Base-by-base conservation (phyloP, 2,329 filamentous ascomycete genomes). In the Colletotrichum sp. region DNA sequence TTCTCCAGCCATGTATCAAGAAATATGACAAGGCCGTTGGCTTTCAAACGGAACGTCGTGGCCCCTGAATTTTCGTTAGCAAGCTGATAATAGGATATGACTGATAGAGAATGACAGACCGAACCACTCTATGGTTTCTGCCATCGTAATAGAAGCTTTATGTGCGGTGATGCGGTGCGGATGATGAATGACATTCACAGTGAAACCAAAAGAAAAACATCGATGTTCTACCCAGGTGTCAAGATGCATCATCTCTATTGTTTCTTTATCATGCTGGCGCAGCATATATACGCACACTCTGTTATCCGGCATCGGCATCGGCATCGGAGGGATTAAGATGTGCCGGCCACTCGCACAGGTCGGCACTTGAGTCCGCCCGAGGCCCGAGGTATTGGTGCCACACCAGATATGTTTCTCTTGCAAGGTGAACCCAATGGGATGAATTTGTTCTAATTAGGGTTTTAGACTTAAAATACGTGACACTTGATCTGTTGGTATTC, bases 401-500 rank as follows among this genome's bases (percentile, higher is more conserved):
- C 43, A 52, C 43, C 43, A 21, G 43, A 52, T 0, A 3, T 13
- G 10, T 52, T 48, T 52, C 43, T 52, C 5, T 52, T 52, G 43
- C 43, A 52, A 13, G 5, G n/a, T 0, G 43, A 52, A 52, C 10
- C 43, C 10, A 52, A 52, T 13, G n/a, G 10, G n/a, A 21, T 0
- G 43, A 0, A 52, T 1, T 21, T 0, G 1, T 7, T 1, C n/a
- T 52, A 7, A 21, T 52, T 2, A 52, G 0, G n/a, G 43, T 52
- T 52, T 52, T 52, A 52, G 43, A 52, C n/a, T 52, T 21, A 13
- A 21, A 52, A 52, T 21, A 13, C 0, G 10, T 21, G n/a, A 52
- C 5, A 0, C 18, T 13, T 0, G 10, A 21, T 52, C 43, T 7
- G 2, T 52, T 7, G 43, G 5, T 13, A 7, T 12, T 12, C 10